Evolutionary conservation across 768 basidiomycete genomes (phyloP), one percentile per base, ranked within the genome.

Genomic region (Termitomyces sp.): DNA sequence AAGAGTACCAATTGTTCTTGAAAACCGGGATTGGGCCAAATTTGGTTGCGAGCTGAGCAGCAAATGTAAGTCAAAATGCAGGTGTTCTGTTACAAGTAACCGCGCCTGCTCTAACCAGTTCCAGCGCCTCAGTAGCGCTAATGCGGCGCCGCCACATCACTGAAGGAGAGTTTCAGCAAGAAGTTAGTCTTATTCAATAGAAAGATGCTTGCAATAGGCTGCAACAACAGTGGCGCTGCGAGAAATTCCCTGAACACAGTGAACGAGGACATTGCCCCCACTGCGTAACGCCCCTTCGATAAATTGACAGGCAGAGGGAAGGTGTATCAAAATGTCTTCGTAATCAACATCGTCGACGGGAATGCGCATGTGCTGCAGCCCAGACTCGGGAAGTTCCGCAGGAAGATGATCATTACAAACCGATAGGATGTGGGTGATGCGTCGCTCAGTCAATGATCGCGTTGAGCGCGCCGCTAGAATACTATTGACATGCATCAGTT

Each of bases 1-100:
- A 88, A 90, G 47, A 91, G 73, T 34, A 88, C 83, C 27, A 91
- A 79, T 63, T 91, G 88, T 71, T 89, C 86, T 57, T 87, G 83
- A 69, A 90, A 90, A 44, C 88, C 88, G n/a, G 86, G 80, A 60
- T 83, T 87, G 59, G 83, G 80, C 87, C 88, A 90, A 53, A 89
- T 87, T 65, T 89, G 86, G 69, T 88, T 84, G 49, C 88, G 85
- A 48, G 82, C 88, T 90, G 63, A 51, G 60, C 32, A 54, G 7
- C 26, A 57, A 4, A 37, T 20, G 34, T 56, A 6, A 54, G 9
- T 53, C 34, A 44, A 55, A 4, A 37, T 34, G 34, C 31, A 55
- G 16, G 26, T 4, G 49, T 46, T 41, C 60, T 27, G 61, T 55
- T 9, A 20, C 16, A 12, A 48, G 56, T 34, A 37, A 37, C 1